Evolutionary conservation across 2,329 filamentous ascomycete genomes (phyloP).

Genomic region (Aspergillus luchuensis): DNA sequence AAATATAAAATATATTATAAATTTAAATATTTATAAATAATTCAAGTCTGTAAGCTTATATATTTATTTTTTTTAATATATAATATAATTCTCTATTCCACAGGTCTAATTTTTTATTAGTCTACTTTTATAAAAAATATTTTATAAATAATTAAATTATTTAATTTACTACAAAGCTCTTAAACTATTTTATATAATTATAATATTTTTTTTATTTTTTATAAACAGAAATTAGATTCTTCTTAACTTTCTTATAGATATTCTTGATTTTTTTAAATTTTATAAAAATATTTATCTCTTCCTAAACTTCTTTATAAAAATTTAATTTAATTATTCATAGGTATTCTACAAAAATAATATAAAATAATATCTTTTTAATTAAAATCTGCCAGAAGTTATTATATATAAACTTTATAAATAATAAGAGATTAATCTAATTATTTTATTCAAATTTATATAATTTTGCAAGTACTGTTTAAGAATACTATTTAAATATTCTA

Average conservation of each 20-base stretch:
- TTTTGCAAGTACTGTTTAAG: neutral
- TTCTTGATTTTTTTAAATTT: too few relatives aligned
- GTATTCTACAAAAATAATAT: neutral
- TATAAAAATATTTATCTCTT: too few relatives aligned
- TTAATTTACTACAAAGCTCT: neutral
- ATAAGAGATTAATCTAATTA: neutral
- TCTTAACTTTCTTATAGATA: too few relatives aligned
- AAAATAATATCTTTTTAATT: neutral
- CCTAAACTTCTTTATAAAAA: neutral
- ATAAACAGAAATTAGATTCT: too few relatives aligned
- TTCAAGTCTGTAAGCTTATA: too few relatives aligned
- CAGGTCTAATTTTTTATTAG: neutral
- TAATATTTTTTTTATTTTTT: too few relatives aligned
- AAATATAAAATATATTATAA: neutral
- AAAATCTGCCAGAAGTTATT: neutral
- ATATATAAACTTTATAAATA: neutral
- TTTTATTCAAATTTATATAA: conserved; percentile 5
- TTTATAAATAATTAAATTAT: neutral
- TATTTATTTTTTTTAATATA: neutral
- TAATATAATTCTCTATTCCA: neutral
- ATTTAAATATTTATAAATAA: neutral
- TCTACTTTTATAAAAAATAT: neutral
- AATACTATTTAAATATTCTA: neutral
- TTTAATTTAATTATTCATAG: neutral
- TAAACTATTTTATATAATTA: neutral